Evolutionary conservation across 2,329 filamentous ascomycete genomes (phyloP), one percentile per base, ranked within the genome.

Genomic region (Ceratocystis lukuohia): DNA sequence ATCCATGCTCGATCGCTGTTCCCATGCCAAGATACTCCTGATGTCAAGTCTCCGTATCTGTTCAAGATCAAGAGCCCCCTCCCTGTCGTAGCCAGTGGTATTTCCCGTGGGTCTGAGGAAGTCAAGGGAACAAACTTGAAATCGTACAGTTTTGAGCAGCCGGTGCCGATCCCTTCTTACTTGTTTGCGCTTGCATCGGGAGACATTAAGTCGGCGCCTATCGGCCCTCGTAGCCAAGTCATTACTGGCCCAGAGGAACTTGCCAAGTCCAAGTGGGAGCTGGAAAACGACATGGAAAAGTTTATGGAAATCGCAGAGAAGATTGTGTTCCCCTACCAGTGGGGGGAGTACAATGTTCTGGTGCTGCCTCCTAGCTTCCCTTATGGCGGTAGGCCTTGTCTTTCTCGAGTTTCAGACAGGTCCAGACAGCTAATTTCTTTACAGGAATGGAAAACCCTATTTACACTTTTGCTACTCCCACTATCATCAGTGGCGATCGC

Each of bases 11-110:
- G 94, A 68, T 96, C 91, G 61, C 84, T 97, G 69, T 96, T 97
- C 75, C 94, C 94, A 5, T 97, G 93, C 76, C 93, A 97, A 78
- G 94, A 99, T 74, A 97, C 94, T 0, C 94, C 94, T 2, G 93
- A 96, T 74, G 89, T 96, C 72, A 99, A 99, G 79, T 91, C 89
- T n/a, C 95, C 91, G 1, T 91, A 92, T 76, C 86, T 87, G 69
- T 96, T 96, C 79, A 88, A 87, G 72, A 88, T 99, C 73, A 86
- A 86, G 30, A 96, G 91, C 28, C 85, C 88, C 4, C 82, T 96
- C 15, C 91, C 91, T 0, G 92, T 96, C n/a, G 84, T 97, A 66
- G 92, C 93, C 41, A 96, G 91, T 72, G 94, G 94, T 66, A 81
- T 97, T 20, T 77, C 81, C 5, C 76, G 80, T 56, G 75, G 75